Evolutionary conservation across 495 filamentous ascomycete species (phyloP).

Genomic region (Trichoderma reesei): DNA sequence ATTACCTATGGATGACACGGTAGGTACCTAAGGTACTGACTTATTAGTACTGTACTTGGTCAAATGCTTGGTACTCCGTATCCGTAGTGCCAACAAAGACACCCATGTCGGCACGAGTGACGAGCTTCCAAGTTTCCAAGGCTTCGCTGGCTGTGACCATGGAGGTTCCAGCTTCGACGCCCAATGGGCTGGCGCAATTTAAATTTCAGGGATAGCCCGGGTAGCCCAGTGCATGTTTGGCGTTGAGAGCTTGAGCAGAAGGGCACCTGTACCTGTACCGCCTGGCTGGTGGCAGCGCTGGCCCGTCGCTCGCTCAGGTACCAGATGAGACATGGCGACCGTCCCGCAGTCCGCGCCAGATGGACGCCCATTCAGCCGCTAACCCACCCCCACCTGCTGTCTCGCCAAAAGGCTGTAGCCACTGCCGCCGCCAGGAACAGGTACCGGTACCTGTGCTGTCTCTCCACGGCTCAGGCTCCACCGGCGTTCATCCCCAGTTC

Average conservation of each 20-base stretch:
- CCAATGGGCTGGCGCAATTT: neutral
- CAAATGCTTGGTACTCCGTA: too few relatives aligned
- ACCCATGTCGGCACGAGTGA: neutral
- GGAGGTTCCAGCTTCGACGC: neutral
- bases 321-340: neutral
- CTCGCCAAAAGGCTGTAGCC: neutral
- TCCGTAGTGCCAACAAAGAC: too few relatives aligned
- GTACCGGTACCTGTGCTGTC: neutral
- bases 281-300: neutral
- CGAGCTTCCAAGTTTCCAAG: neutral
- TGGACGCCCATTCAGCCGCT: neutral
- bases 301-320: neutral
- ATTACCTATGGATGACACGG: too few relatives aligned
- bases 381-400: neutral
- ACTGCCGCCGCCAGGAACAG: constrained; percentile 2
- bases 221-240: neutral
- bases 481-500: neutral
- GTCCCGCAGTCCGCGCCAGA: neutral
- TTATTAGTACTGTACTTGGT: too few relatives aligned
- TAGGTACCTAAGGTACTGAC: too few relatives aligned
- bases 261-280: neutral
- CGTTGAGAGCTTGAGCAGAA: neutral
- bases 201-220: constrained; percentile 7
- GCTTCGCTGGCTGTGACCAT: neutral
- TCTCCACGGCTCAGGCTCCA: neutral